phyloP scores from a whole-genome alignment of 2,329 filamentous ascomycete genomes.

The Raffaelea deltoideospora region DNA sequence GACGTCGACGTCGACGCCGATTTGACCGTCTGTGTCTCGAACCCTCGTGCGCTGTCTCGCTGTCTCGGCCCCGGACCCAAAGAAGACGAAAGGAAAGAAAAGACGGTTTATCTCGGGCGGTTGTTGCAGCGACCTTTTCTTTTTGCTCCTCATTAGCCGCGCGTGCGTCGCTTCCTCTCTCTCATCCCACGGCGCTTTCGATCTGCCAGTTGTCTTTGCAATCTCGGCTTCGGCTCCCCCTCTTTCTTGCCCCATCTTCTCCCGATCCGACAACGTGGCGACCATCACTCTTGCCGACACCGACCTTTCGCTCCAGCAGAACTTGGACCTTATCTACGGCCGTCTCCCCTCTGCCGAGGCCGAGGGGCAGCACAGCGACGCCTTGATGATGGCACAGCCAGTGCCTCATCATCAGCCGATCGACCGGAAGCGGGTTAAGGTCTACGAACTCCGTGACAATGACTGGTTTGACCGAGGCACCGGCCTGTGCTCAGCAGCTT shows the following conservation, averaged over 20 bases:
- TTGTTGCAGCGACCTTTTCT: too few relatives aligned
- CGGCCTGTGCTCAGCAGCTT: constrained; percentile 76
- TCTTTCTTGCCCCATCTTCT: too few relatives aligned
- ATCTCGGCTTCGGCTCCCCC: constrained; percentile 3
- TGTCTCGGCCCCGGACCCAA: too few relatives aligned
- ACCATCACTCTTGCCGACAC: constrained; percentile 37
- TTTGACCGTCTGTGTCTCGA: too few relatives aligned
- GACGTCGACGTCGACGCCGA: too few relatives aligned
- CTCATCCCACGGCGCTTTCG: constrained; percentile 14
- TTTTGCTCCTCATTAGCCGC: too few relatives aligned
- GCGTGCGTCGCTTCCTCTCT: too few relatives aligned
- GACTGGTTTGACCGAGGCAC: constrained; percentile 99
- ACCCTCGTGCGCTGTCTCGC: too few relatives aligned
- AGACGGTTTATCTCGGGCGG: too few relatives aligned
- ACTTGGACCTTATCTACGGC: constrained; percentile 39
- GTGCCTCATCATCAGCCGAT: constrained; percentile 55
- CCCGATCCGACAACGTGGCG: constrained; percentile 30
- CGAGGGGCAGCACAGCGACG: constrained; percentile 42
- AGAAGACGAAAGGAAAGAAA: too few relatives aligned
- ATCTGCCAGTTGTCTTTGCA: constrained; percentile 9
- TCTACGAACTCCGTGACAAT: constrained; percentile 96
- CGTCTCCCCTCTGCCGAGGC: constrained; percentile 22
- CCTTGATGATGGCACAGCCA: constrained; percentile 56
- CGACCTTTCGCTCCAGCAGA: constrained; percentile 44
- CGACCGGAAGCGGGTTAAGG: constrained; percentile 76